Conservation (phyloP, 176 grass and related monocot genomes). For the Microstegium vimineum region DNA sequence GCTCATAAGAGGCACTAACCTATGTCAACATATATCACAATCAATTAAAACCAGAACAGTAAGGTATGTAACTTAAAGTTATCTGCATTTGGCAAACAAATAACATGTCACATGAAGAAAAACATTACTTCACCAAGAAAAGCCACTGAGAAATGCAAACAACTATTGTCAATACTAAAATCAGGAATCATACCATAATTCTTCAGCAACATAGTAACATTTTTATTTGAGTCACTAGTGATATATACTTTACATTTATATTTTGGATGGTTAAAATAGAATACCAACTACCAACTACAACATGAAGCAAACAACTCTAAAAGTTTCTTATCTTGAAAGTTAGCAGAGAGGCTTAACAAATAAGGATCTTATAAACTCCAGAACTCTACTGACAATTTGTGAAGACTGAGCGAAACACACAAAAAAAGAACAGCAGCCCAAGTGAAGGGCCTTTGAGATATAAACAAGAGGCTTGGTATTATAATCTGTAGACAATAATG, state of each 20-base stretch:
- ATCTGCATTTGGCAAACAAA: background rate
- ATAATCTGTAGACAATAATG: background rate
- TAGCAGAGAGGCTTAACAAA: background rate
- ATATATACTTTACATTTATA: slow-evolving; percentile 7
- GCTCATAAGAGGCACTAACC: slow-evolving; percentile 85
- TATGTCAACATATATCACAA: slow-evolving; percentile 86
- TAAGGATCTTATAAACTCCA: slow-evolving; percentile 13
- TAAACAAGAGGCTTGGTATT: background rate
- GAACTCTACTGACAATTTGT: background rate
- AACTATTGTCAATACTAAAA: background rate
- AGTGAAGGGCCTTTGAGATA: background rate
- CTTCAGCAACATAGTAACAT: background rate
- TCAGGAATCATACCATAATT: background rate
- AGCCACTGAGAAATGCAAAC: background rate
- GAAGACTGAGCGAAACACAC: background rate
- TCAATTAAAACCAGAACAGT: slow-evolving; percentile 52
- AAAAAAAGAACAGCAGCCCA: slow-evolving; percentile 5
- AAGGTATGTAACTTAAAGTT: slow-evolving; percentile 4
- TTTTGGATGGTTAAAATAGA: background rate
- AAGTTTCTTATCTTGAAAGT: background rate
- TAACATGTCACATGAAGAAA: background rate
- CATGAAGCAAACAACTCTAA: background rate
- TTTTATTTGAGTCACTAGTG: background rate
- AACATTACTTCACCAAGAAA: background rate
- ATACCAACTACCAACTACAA: background rate